Conservation (phyloP, 257 asterid genomes). For the Ligustrum vulgare region DNA sequence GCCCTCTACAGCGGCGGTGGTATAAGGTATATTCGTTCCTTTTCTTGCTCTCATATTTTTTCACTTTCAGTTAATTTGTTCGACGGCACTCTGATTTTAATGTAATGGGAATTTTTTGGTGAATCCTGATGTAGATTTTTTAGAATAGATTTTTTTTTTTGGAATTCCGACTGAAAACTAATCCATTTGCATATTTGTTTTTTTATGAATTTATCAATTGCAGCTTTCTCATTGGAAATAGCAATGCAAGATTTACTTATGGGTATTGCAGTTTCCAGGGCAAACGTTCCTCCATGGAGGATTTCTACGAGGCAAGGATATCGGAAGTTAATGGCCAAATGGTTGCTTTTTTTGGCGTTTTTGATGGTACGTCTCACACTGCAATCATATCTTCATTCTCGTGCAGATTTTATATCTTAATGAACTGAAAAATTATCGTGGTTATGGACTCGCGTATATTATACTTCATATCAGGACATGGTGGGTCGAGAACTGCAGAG, state of each 20-base stretch:
- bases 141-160: background rate
- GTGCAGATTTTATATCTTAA: background rate
- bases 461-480: conserved; percentile 56
- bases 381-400: background rate
- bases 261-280: conserved; percentile 82
- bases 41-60: background rate
- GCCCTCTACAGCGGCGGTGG: conserved; percentile 65
- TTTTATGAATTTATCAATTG: background rate
- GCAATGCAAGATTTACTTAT: conserved; percentile 55
- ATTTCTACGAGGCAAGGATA: conserved; percentile 64
- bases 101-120: background rate
- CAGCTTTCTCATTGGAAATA: conserved; percentile 54
- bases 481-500: conserved; percentile 78
- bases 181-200: background rate
- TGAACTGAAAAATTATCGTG: background rate
- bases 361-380: conserved; percentile 47
- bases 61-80: background rate
- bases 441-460: background rate
- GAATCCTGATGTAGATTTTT: background rate
- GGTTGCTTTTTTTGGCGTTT: conserved; percentile 82
- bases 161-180: conserved; percentile 1
- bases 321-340: conserved; percentile 74
- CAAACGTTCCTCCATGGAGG: conserved; percentile 81
- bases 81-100: no score
- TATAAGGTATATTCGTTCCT: conserved; percentile 39